A percentile compares a stretch with the other conserved stretches of the same genome.
Evolutionary conservation across 108 stramenopile genomes (phyloP).

Genomic region (Fragilariopsis cylindrus): DNA sequence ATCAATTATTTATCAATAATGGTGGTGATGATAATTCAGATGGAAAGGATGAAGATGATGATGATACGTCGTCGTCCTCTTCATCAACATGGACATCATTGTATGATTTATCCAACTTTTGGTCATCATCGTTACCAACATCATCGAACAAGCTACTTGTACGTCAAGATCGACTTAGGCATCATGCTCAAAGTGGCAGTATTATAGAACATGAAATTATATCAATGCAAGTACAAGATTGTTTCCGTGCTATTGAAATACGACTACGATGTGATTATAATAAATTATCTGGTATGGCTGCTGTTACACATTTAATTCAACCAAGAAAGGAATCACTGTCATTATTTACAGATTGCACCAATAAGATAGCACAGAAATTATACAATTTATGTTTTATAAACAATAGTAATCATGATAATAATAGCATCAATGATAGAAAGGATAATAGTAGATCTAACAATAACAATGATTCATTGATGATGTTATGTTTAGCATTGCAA

Average conservation of each 20-base stretch:
- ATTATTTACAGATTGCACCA: too few species aligned
- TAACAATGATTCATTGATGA: conserved; percentile 12
- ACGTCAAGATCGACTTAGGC: conserved; percentile 4
- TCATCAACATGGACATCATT: conserved; percentile 17
- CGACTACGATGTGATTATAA: conserved; percentile 32
- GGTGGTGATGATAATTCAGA: background rate
- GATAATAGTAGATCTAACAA: background rate
- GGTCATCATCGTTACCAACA: background rate
- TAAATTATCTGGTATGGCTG: conserved; percentile 29
- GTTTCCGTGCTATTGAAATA: conserved; percentile 20
- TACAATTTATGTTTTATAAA: background rate
- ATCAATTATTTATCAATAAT: conserved; percentile 9
- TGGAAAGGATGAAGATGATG: background rate
- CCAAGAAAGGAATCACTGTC: background rate
- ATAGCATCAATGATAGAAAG: background rate
- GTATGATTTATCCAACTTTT: conserved; percentile 18
- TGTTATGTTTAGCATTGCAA: conserved; percentile 37
- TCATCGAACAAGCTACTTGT: conserved; percentile 3
- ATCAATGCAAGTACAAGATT: conserved; percentile 7
- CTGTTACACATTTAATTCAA: conserved; percentile 36
- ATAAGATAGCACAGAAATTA: background rate
- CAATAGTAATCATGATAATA: background rate
- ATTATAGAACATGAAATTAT: conserved; percentile 35
- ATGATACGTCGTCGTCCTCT: too few species aligned
- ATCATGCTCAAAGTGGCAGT: conserved; percentile 17